These are phyloP conservation scores for Phylloporus sp. DNA, from an alignment of 768 basidiomycete species.

Conservation along the genomic window DNA sequence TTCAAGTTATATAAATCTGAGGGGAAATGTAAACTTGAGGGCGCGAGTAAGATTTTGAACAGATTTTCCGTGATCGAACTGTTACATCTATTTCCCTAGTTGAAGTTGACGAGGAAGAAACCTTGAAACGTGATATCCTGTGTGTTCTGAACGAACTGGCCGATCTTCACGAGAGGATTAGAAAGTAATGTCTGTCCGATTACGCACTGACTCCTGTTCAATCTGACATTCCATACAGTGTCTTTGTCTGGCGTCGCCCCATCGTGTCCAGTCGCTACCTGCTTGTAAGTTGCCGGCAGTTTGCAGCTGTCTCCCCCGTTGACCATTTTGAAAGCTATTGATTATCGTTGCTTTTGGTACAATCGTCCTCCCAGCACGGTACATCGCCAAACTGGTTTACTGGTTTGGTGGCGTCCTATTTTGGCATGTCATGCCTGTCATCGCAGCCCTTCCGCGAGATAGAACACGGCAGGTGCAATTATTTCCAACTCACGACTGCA, in stretches of 20 bases:
- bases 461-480: constrained; percentile 38
- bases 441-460: constrained; percentile 48
- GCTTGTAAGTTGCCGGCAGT: constrained; percentile 33
- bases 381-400: constrained; percentile 44
- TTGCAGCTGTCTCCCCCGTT: background rate
- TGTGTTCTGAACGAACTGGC: constrained; percentile 43
- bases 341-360: constrained; percentile 37
- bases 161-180: constrained; percentile 59
- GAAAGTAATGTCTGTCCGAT: constrained; percentile 42
- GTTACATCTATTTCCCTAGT: background rate
- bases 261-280: constrained; percentile 45
- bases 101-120: constrained; percentile 29
- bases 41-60: background rate
- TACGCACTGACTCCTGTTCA: background rate
- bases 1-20: constrained; percentile 40
- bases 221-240: constrained; percentile 32
- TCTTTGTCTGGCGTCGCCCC: constrained; percentile 65
- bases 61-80: background rate
- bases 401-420: constrained; percentile 48
- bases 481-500: background rate
- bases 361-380: constrained; percentile 44
- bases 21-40: constrained; percentile 29
- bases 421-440: constrained; percentile 59
- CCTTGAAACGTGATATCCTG: constrained; percentile 40
- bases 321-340: constrained; percentile 28